These are phyloP conservation scores for Phialophora chinensis DNA, from an alignment of 2,329 filamentous ascomycete genomes.

Conservation along the genomic window DNA sequence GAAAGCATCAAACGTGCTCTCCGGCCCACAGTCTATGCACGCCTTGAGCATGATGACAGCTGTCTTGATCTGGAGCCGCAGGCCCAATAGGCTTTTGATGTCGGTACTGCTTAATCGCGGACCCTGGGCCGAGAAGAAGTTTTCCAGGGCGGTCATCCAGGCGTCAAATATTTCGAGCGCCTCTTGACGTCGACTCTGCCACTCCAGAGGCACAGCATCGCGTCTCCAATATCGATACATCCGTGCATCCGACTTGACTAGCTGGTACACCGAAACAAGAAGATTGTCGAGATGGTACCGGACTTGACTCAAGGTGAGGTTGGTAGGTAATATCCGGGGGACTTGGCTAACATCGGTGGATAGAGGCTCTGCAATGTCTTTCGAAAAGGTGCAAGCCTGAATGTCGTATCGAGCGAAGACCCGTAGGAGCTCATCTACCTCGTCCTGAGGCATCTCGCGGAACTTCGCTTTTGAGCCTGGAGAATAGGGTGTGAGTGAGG, in stretches of 20 bases:
- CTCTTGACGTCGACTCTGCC: constrained; percentile 33
- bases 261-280: constrained; percentile 40
- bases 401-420: constrained; percentile 42
- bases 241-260: constrained; percentile 39
- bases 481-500: constrained; percentile 29
- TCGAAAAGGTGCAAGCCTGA: constrained; percentile 41
- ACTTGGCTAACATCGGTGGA: constrained; percentile 25
- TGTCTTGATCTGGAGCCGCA: constrained; percentile 39
- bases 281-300: constrained; percentile 40
- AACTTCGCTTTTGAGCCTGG: constrained; percentile 28
- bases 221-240: constrained; percentile 40
- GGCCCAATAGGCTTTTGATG: constrained; percentile 38
- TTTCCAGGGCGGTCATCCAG: constrained; percentile 38
- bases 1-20: constrained; percentile 38
- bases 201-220: constrained; percentile 34
- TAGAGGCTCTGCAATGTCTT: constrained; percentile 36
- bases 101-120: constrained; percentile 28
- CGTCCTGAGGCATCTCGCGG: constrained; percentile 37
- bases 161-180: constrained; percentile 38
- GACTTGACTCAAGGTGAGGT: constrained; percentile 37
- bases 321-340: constrained; percentile 36
- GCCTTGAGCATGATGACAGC: constrained; percentile 40
- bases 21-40: constrained; percentile 38
- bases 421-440: constrained; percentile 39
- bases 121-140: constrained; percentile 32